A percentile compares a stretch with the other conserved stretches of the same genome.
These are phyloP conservation scores for Galerina marginata DNA, from an alignment of 768 basidiomycete species.

Conservation along the genomic window DNA sequence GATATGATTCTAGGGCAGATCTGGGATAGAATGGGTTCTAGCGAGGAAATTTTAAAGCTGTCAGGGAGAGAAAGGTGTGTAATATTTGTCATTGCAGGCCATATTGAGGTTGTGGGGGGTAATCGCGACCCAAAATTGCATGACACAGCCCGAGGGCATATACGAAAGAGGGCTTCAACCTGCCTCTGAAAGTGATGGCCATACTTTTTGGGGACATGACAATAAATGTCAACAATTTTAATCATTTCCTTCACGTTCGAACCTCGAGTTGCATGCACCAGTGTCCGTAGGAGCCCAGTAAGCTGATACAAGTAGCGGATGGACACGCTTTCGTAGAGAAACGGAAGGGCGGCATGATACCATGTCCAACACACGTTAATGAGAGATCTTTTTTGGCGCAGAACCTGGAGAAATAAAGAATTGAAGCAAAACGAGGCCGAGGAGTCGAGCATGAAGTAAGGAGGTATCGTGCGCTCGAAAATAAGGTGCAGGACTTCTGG, in stretches of 20 bases:
- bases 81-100: not conserved
- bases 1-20: too few species aligned
- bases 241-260: not conserved
- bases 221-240: slow-evolving; percentile 3
- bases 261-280: slow-evolving; percentile 2
- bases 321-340: slow-evolving; percentile 32
- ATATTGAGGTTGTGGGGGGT: not conserved
- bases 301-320: slow-evolving; percentile 29
- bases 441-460: slow-evolving; percentile 24
- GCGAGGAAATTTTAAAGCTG: not conserved
- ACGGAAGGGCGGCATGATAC: slow-evolving; percentile 25
- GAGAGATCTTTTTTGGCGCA: slow-evolving; percentile 25
- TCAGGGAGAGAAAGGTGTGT: not conserved
- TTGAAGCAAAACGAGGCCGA: slow-evolving; percentile 17
- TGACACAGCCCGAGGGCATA: slow-evolving; percentile 2
- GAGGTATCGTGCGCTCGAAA: slow-evolving; percentile 29
- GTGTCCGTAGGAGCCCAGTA: slow-evolving; percentile 20
- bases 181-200: not conserved
- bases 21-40: too few species aligned
- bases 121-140: not conserved
- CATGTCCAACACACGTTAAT: slow-evolving; percentile 31
- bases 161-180: not conserved
- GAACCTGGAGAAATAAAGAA: slow-evolving; percentile 27
- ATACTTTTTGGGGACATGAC: slow-evolving; percentile 1
- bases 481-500: slow-evolving; percentile 30